phyloP scores from a whole-genome alignment of 495 filamentous ascomycete species.

The Penicillium canescens region DNA sequence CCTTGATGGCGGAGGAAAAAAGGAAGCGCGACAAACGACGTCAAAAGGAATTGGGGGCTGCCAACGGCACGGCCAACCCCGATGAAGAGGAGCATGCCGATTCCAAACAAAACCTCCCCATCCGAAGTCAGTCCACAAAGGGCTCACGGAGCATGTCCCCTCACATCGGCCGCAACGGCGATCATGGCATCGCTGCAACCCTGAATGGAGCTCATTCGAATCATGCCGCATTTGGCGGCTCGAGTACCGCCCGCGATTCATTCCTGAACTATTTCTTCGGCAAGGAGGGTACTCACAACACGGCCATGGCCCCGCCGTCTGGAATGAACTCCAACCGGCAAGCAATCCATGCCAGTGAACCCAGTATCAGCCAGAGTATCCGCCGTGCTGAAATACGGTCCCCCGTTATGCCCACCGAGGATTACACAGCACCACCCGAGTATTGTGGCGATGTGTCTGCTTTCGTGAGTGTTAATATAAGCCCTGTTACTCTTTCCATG shows the following conservation, averaged over 20 bases:
- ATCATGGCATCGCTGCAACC: constrained; percentile 61
- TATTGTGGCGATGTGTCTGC: constrained; percentile 52
- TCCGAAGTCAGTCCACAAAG: constrained; percentile 62
- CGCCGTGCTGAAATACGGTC: constrained; percentile 66
- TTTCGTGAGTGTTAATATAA: constrained; percentile 53
- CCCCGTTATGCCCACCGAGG: constrained; percentile 39
- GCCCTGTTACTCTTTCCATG: neutral
- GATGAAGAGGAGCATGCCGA: constrained; percentile 65
- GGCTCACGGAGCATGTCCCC: constrained; percentile 77
- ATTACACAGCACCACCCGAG: constrained; percentile 37
- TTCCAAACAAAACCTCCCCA: constrained; percentile 53
- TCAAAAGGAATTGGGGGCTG: constrained; percentile 71
- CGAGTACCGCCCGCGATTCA: constrained; percentile 67
- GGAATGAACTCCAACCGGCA: constrained; percentile 56
- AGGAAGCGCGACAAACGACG: constrained; percentile 80
- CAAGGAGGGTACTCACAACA: constrained; percentile 68
- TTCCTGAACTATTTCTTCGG: constrained; percentile 99
- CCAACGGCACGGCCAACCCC: constrained; percentile 72
- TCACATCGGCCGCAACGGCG: constrained; percentile 61
- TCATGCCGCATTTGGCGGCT: constrained; percentile 62
- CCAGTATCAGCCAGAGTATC: constrained; percentile 80
- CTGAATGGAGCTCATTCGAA: constrained; percentile 66
- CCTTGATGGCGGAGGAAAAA: constrained; percentile 75
- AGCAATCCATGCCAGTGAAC: constrained; percentile 71
- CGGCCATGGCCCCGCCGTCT: constrained; percentile 30